Evolutionary conservation across 768 basidiomycete species (phyloP), one percentile per base, ranked within the genome.

Genomic region (Pleurotus giganteus): DNA sequence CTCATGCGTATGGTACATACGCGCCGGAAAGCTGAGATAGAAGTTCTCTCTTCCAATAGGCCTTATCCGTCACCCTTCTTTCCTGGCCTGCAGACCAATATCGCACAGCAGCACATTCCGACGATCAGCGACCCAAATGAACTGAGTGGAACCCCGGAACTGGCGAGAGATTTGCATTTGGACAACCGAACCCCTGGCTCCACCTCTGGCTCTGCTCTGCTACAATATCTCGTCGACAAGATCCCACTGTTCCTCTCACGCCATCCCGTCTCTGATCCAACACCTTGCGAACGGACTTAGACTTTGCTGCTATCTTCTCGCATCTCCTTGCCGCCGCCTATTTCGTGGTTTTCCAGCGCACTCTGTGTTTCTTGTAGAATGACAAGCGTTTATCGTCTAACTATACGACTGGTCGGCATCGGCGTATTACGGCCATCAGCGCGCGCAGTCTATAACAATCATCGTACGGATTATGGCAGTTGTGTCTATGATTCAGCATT

Each of bases 21-120:
- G 4, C 82, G 90, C n/a, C 83, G 86, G 42, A 98, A 98, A 69
- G 95, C 95, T 2, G 96, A 98, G 69, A 95, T 95, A 44, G 92
- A 98, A 65, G 76, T 90, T 37, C 64, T 91, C 31, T 69, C 70
- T 11, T 63, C 60, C 12, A 63, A 57, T 21, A 55, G 49, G 37
- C 9, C 58, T 19, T 42, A 31, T 29, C 29, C 28, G 31, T 24
- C 41, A 32, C 34, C 51, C 43, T 29, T 34, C 43, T 44, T 23
- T 13, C 47, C 59, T 11, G 5, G 24, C 31, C 7, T 6, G 7
- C 7, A 32, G 31, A 13, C 31, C 13, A 6, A 6, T 32, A 32
- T 13, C 31, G 31, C 6, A 13, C 31, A 32, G 31, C 13, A 6
- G 31, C 13, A 32, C 31, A 6, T 6, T 32, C 13, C 31, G 31